Conservation (phyloP, 1,139 yeast species). For the Debaryomyces subglobosus region DNA sequence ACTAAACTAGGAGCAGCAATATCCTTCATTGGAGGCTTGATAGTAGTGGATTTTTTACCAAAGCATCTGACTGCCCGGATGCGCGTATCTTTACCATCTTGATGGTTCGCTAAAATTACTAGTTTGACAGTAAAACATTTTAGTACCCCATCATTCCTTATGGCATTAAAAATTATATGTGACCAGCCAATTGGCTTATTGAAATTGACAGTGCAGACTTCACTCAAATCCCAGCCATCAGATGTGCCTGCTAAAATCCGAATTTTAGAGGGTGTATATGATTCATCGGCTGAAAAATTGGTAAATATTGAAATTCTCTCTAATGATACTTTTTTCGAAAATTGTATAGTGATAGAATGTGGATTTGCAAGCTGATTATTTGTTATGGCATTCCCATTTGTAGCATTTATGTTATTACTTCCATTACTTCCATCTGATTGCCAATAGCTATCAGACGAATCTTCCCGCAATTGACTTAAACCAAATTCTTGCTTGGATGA, state of each 20-base stretch:
- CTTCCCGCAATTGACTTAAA: constrained; percentile 69
- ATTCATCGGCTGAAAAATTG: constrained; percentile 73
- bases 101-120: constrained; percentile 79
- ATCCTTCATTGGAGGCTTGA: constrained; percentile 7
- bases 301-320: constrained; percentile 73
- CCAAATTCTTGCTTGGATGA: constrained; percentile 77
- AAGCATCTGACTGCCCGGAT: constrained; percentile 64
- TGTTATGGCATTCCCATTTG: constrained; percentile 29
- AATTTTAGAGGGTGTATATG: constrained; percentile 85
- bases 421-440: constrained; percentile 82
- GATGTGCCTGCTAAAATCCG: constrained; percentile 81
- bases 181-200: constrained; percentile 87
- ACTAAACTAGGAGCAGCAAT: constrained; percentile 4
- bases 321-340: constrained; percentile 74
- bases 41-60: constrained; percentile 33
- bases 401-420: constrained; percentile 24
- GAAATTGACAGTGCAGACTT: constrained; percentile 69
- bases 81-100: constrained; percentile 96
- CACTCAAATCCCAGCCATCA: constrained; percentile 74
- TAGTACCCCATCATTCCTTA: constrained; percentile 59
- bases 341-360: constrained; percentile 78
- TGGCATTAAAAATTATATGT: constrained; percentile 66
- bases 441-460: constrained; percentile 80
- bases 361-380: constrained; percentile 65
- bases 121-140: constrained; percentile 76